These are phyloP conservation scores for Exserohilum turcica DNA, from an alignment of 2,329 filamentous ascomycete genomes.

Conservation along the genomic window DNA sequence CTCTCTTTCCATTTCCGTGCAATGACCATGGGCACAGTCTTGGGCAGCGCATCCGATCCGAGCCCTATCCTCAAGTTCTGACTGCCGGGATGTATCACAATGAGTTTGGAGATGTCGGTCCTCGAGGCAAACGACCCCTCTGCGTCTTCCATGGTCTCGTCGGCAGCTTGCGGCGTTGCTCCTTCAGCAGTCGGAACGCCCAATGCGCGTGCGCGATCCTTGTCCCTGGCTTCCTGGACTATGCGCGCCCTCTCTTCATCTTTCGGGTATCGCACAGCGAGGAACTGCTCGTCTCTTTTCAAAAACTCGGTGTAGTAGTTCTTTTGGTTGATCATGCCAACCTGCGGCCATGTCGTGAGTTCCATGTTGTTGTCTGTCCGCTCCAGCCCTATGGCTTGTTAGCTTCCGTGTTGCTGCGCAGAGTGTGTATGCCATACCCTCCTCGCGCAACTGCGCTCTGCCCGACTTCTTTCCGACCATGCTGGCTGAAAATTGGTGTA, in stretches of 20 bases:
- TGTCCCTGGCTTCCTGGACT: slow-evolving; percentile 83
- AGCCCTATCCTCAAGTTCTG: slow-evolving; percentile 94
- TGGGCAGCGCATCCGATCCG: slow-evolving; percentile 93
- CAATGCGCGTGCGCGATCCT: slow-evolving; percentile 82
- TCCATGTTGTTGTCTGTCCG: slow-evolving; percentile 99
- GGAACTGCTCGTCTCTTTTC: slow-evolving; percentile 95
- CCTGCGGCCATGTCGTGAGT: slow-evolving; percentile 89
- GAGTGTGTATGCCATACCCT: slow-evolving; percentile 50
- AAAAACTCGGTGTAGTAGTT: slow-evolving; percentile 96
- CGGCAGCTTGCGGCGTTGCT: slow-evolving; percentile 30
- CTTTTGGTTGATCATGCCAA: slow-evolving; percentile 96
- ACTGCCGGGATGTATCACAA: slow-evolving; percentile 93
- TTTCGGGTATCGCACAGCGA: slow-evolving; percentile 84
- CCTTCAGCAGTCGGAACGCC: slow-evolving; percentile 58
- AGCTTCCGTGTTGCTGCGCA: slow-evolving; percentile 6
- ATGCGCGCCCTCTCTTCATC: slow-evolving; percentile 85
- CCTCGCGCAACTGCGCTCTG: slow-evolving; percentile 65
- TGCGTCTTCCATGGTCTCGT: slow-evolving; percentile 40
- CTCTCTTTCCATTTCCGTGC: slow-evolving; percentile 77
- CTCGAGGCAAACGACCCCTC: slow-evolving; percentile 34
- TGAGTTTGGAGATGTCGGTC: slow-evolving; percentile 82
- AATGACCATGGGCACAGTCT: slow-evolving; percentile 91
- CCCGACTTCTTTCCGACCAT: slow-evolving; percentile 72
- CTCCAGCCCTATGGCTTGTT: slow-evolving; percentile 72
- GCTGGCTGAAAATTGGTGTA: slow-evolving; percentile 7